phyloP scores from a whole-genome alignment of 1,284 basidiomycete genomes.

The Rhodotorula mucilaginosa region DNA sequence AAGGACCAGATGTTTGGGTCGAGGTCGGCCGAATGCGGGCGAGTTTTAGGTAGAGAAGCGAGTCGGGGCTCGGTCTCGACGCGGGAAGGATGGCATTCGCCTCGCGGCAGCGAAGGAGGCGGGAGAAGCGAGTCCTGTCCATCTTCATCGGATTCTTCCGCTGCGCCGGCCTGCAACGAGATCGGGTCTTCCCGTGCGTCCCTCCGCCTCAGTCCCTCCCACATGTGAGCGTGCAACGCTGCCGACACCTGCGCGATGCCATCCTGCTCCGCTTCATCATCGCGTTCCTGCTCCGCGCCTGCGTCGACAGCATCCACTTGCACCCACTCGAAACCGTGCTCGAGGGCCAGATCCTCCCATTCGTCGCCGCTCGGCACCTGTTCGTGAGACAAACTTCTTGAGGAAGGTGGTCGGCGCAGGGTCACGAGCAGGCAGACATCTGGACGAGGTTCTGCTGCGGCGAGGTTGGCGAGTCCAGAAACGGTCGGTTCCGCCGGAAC shows the following conservation, averaged over 20 bases:
- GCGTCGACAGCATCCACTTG: neutral
- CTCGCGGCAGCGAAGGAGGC: neutral
- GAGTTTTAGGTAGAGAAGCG: too few species aligned
- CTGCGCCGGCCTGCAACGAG: neutral
- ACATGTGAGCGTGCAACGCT: slow-evolving; percentile 32
- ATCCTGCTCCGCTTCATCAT: neutral
- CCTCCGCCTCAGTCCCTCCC: slow-evolving; percentile 12
- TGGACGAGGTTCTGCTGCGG: slow-evolving; percentile 9
- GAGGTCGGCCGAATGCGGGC: too few species aligned
- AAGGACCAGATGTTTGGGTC: neutral
- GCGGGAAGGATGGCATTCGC: neutral
- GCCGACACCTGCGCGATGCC: slow-evolving; percentile 9
- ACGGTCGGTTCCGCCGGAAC: too few species aligned
- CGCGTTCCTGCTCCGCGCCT: too few species aligned
- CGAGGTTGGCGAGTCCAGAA: neutral
- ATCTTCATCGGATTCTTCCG: too few species aligned
- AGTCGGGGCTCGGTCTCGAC: too few species aligned
- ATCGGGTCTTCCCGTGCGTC: too few species aligned
- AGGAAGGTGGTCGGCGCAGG: neutral
- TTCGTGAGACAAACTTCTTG: neutral
- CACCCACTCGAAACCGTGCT: slow-evolving; percentile 36
- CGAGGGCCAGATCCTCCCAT: slow-evolving; percentile 32
- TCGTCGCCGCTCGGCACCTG: slow-evolving; percentile 3
- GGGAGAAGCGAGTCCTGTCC: slow-evolving; percentile 43
- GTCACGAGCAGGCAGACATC: slow-evolving; percentile 32